Conservation (phyloP, 257 asterid genomes). For the Ilex aquifolium region DNA sequence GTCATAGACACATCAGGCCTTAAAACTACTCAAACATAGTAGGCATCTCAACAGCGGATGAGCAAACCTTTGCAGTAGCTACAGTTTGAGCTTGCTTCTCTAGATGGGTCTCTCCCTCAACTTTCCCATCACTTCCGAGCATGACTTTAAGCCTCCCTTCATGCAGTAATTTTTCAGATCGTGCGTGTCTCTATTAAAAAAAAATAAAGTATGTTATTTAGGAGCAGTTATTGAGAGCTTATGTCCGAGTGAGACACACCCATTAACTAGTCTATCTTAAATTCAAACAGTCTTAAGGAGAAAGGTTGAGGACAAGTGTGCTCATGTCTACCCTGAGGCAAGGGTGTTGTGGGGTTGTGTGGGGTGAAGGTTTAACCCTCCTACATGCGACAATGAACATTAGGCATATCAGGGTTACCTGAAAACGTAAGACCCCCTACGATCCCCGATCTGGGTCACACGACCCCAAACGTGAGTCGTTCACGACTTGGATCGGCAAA, state of each 20-base stretch:
- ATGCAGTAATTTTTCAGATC: slow-evolving; percentile 64
- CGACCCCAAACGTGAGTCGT: too few relatives aligned
- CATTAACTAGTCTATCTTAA: too few relatives aligned
- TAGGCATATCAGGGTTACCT: too few relatives aligned
- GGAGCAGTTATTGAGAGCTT: slow-evolving; percentile 6
- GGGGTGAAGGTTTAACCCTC: too few relatives aligned
- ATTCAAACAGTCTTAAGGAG: too few relatives aligned
- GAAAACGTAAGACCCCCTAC: too few relatives aligned
- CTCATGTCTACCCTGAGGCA: too few relatives aligned
- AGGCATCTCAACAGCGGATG: slow-evolving; percentile 12
- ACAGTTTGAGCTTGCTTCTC: slow-evolving; percentile 20
- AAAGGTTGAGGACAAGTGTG: too few relatives aligned
- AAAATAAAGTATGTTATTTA: slow-evolving; percentile 13
- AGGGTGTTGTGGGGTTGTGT: too few relatives aligned
- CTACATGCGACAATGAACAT: too few relatives aligned
- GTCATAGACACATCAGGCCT: slow-evolving; percentile 1
- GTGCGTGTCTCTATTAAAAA: slow-evolving; percentile 68
- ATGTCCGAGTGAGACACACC: not conserved
- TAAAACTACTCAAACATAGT: slow-evolving; percentile 9
- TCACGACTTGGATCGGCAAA: too few relatives aligned
- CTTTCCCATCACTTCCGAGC: slow-evolving; percentile 50
- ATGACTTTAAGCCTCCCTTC: slow-evolving; percentile 91
- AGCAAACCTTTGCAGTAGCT: slow-evolving; percentile 40
- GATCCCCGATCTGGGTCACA: too few relatives aligned
- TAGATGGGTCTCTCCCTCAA: slow-evolving; percentile 43